Evolutionary conservation across 2,329 filamentous ascomycete genomes (phyloP).

Genomic region (Fulvia fulva): DNA sequence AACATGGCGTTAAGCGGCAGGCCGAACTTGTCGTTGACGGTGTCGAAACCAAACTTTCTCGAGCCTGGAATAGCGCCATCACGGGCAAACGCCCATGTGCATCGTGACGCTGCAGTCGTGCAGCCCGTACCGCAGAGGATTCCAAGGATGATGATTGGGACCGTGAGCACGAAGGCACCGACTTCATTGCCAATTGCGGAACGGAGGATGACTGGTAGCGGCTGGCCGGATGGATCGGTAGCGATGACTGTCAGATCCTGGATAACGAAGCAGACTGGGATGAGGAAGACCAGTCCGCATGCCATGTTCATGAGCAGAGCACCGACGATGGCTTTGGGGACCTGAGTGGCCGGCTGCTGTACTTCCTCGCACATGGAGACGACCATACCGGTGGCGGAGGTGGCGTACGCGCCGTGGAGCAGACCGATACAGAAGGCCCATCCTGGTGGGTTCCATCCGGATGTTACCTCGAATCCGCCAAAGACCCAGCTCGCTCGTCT

Average conservation of each 20-base stretch:
- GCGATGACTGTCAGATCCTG: slow-evolving; percentile 58
- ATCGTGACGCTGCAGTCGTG: slow-evolving; percentile 65
- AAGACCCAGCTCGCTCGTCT: slow-evolving; percentile 62
- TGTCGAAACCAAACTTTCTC: slow-evolving; percentile 49
- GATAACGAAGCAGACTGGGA: slow-evolving; percentile 66
- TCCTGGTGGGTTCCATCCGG: slow-evolving; percentile 63
- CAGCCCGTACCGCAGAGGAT: slow-evolving; percentile 66
- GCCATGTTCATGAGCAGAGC: slow-evolving; percentile 63
- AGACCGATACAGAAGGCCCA: slow-evolving; percentile 73
- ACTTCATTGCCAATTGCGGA: slow-evolving; percentile 55
- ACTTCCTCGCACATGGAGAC: slow-evolving; percentile 76
- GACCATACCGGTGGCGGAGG: slow-evolving; percentile 75
- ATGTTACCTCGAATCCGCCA: slow-evolving; percentile 63
- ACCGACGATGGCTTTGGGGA: slow-evolving; percentile 67
- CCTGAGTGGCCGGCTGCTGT: slow-evolving; percentile 60
- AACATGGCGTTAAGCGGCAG: slow-evolving; percentile 70
- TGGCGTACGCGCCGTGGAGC: slow-evolving; percentile 68
- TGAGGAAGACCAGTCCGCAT: slow-evolving; percentile 63
- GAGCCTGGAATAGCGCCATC: slow-evolving; percentile 66
- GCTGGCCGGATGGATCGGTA: slow-evolving; percentile 52
- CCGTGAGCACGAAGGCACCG: slow-evolving; percentile 57
- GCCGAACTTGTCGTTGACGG: slow-evolving; percentile 59
- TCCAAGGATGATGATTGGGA: slow-evolving; percentile 63
- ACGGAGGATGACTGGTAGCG: slow-evolving; percentile 62
- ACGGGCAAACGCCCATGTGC: slow-evolving; percentile 66